Percentiles rank a stretch among this genome's conserved stretches.
These are phyloP conservation scores for Puccinellia tenuiflora DNA, from an alignment of 176 grass and related monocot species.

Conservation along the genomic window DNA sequence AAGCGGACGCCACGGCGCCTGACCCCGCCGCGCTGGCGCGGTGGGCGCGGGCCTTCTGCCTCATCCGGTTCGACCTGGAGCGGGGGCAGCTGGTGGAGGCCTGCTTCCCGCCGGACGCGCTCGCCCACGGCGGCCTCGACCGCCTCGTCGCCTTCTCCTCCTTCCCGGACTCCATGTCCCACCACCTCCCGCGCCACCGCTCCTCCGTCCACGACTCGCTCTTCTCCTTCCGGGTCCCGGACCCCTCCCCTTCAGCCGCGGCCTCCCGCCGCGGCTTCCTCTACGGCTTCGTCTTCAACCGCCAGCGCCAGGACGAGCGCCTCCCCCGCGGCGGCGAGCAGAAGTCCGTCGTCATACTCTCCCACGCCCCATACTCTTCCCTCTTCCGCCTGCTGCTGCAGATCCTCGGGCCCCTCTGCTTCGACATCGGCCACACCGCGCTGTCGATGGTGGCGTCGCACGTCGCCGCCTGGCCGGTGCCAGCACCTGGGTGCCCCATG, in stretches of 20 bases:
- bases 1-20: background rate
- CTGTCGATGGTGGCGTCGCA: constrained; percentile 81
- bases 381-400: constrained; percentile 80
- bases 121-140: constrained; percentile 49
- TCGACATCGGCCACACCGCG: constrained; percentile 78
- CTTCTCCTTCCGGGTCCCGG: constrained; percentile 86
- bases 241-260: constrained; percentile 17
- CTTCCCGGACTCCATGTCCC: constrained; percentile 98
- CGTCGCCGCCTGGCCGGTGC: constrained; percentile 77
- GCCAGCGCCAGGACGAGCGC: constrained; percentile 89
- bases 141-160: constrained; percentile 93
- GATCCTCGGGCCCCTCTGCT: constrained; percentile 97
- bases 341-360: constrained; percentile 92
- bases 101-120: constrained; percentile 60
- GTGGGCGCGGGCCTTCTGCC: constrained; percentile 76
- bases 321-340: constrained; percentile 95
- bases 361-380: constrained; percentile 63
- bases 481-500: constrained; percentile 53
- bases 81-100: constrained; percentile 87
- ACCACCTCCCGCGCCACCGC: constrained; percentile 84
- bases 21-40: constrained; percentile 56
- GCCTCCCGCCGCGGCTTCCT: constrained; percentile 35
- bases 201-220: constrained; percentile 94
- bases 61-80: constrained; percentile 98
- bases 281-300: constrained; percentile 98